Conservation (phyloP, 148 eudicot species). For the Bassia scoparia region DNA sequence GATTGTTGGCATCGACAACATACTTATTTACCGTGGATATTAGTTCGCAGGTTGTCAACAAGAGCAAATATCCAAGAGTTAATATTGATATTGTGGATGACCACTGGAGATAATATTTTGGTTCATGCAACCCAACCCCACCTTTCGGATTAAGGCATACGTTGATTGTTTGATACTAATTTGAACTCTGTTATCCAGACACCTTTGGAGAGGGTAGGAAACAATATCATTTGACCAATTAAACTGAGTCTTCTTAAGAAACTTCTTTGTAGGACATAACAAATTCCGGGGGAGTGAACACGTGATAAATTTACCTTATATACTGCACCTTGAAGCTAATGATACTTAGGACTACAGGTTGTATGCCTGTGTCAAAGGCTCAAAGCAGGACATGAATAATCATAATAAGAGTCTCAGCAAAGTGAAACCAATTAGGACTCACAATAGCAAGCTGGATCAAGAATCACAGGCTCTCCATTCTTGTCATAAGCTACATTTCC, state of each 20-base stretch:
- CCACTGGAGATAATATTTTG: too few species aligned
- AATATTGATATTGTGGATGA: too few species aligned
- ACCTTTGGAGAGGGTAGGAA: not conserved
- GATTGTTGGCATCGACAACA: too few species aligned
- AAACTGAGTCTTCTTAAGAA: not conserved
- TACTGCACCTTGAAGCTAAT: not conserved
- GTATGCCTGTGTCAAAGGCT: not conserved
- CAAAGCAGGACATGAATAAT: not conserved
- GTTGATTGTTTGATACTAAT: too few species aligned
- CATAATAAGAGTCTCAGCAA: constrained; percentile 6
- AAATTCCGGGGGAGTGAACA: not conserved
- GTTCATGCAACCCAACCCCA: too few species aligned
- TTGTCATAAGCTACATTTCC: constrained; percentile 87
- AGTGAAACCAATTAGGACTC: constrained; percentile 35
- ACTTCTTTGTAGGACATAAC: not conserved
- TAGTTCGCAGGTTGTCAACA: too few species aligned
- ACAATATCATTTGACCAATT: not conserved
- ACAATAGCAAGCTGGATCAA: constrained; percentile 99
- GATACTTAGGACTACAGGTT: not conserved
- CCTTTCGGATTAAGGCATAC: too few species aligned
- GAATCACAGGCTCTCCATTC: constrained; percentile 85
- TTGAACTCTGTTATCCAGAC: not conserved
- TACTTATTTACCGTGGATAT: too few species aligned
- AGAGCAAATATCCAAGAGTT: too few species aligned
- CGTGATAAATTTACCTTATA: not conserved